These are phyloP conservation scores for Phaeophleospora eucalypticola DNA, from an alignment of 2,329 filamentous ascomycete genomes.

Conservation along the genomic window DNA sequence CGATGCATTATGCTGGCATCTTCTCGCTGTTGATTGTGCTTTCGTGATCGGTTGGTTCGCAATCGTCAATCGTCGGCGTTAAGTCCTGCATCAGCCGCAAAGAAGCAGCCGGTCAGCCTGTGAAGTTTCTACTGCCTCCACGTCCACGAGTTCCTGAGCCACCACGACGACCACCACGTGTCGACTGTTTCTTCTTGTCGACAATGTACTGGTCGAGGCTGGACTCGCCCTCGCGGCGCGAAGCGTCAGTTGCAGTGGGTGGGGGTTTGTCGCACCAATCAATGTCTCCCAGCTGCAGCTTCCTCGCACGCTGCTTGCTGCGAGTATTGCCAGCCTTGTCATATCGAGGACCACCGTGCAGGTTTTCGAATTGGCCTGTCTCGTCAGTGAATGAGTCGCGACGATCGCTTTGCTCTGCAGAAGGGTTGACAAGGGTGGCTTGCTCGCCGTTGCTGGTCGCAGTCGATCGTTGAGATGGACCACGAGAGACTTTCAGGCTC, in stretches of 20 bases:
- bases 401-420: neutral
- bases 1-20: neutral
- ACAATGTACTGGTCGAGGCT: slow-evolving; percentile 30
- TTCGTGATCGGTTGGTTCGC: neutral
- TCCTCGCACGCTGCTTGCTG: slow-evolving; percentile 75
- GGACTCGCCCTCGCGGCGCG: slow-evolving; percentile 17
- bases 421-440: neutral
- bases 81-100: slow-evolving; percentile 28
- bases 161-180: slow-evolving; percentile 15
- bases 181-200: slow-evolving; percentile 24
- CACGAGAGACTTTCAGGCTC: slow-evolving; percentile 26
- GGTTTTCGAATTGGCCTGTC: slow-evolving; percentile 32
- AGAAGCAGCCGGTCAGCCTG: slow-evolving; percentile 23
- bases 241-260: slow-evolving; percentile 13
- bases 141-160: slow-evolving; percentile 11
- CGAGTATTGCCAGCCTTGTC: slow-evolving; percentile 62
- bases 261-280: slow-evolving; percentile 69
- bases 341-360: slow-evolving; percentile 43
- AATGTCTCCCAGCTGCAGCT: slow-evolving; percentile 92
- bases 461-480: slow-evolving; percentile 30
- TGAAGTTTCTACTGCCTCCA: slow-evolving; percentile 9
- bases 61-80: slow-evolving; percentile 15
- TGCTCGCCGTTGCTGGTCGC: slow-evolving; percentile 17
- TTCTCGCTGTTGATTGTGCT: too few species aligned
- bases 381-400: slow-evolving; percentile 27